Evolutionary conservation across 768 basidiomycete species (phyloP), one percentile per base, ranked within the genome.

Genomic region (Pisolithus albus): DNA sequence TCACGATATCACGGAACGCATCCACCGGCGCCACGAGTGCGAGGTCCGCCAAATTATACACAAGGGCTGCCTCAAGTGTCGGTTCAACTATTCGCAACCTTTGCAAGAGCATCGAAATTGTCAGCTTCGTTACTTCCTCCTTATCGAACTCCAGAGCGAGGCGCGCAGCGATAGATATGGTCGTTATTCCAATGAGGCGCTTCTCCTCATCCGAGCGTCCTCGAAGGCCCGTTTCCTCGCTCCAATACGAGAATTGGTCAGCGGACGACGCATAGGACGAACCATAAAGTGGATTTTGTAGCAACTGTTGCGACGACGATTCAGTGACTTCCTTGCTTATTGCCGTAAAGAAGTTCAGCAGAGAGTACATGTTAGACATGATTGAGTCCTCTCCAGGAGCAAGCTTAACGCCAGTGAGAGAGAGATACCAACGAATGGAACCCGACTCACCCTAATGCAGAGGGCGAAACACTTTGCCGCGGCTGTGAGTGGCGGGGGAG

Each of bases 361-460:
- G 79, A 5, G 95, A 96, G 66, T 98, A 97, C 83, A 97, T 87
- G 58, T 93, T 91, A 4, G 94, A 97, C 80, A 93, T 85, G 63
- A 89, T 78, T 36, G 92, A 78, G 62, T 93, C 92, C 57, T 92
- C 88, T 40, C 88, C 89, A 15, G 88, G 86, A 15, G 88, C 83
- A 37, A 91, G 73, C 90, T 92, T 54, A 37, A 40, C 36, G 9
- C 55, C 46, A 21, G 52, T 56, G 45, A 57, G 26, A 41, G 23
- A 41, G 19, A 54, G 38, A 15, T 15, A 52, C 8, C 18, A 46
- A 39, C 32, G 10, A 52, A 13, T 37, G 6, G n/a, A 21, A 10
- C 34, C 6, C 43, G 28, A 28, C 72, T 24, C 58, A 91, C 91
- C 69, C 84, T 83, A 53, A 98, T 86, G 66, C 93, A 96, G 42